Evolutionary conservation across 2,329 filamentous ascomycete species (phyloP), one percentile per base, ranked within the genome.

Genomic region (Botrytis hyacinthi): DNA sequence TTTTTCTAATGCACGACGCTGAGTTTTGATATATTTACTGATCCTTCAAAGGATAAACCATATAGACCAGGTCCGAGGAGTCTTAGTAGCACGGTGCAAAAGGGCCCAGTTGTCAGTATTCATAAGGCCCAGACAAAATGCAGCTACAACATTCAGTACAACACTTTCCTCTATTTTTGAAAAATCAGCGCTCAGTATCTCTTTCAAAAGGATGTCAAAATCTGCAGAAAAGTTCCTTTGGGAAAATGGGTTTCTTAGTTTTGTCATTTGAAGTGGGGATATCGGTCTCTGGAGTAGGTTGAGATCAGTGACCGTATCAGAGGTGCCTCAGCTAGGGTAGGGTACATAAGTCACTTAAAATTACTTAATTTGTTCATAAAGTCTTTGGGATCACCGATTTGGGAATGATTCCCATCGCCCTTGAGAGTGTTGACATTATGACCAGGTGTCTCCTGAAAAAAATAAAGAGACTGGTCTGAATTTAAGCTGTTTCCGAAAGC

Each of bases 311-410:
- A 20, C 29, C 32, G 4, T 6, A 59, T 18, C 29, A 59, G 9
- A 32, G 14, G 18, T 32, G 8, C 0, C 4, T 20, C 1, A 35
- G 0, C 10, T 59, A 32, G 54, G 1, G 5, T 32, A 9, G 4
- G 29, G 1, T 20, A 22, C 1, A 59, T 0, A 9, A 20, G 18
- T 59, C 16, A 20, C 54, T 59, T 20, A 35, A 16, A 32, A 3
- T 29, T 57, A 57, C n/a, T 14, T 29, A 12, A 29, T 57, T 57
- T 10, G 1, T 16, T 14, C 12, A 29, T 57, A 29, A 8, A 29
- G n/a, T 29, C 7, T 18, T 57, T 29, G 14, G 6, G 12, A 3
- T 29, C 4, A 16, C 10, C 7, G 51, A 57, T 57, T 57, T 3
- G 5, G 16, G 7, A 29, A 29, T n/a, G 26, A 57, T 18, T 18